Evolutionary conservation across 306 rosid species (phyloP), one percentile per base, ranked within the genome.

Genomic region (Pyrus betulifolia): DNA sequence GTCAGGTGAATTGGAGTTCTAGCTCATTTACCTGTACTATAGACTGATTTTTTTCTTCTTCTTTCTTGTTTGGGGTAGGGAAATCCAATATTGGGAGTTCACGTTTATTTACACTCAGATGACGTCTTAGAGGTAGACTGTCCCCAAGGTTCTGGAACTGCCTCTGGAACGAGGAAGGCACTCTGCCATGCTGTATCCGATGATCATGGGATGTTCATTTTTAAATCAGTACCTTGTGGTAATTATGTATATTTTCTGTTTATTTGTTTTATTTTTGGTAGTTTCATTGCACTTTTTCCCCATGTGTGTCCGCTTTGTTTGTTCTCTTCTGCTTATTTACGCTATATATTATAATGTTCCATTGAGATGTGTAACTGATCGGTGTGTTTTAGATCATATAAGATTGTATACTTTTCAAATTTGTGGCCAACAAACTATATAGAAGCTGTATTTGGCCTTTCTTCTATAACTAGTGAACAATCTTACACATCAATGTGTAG

Each of bases 41-140:
- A 30, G 65, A 68, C 74, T 72, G 64, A 60, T 14, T 71, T 60
- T 52, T 72, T 76, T 69, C 27, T 25, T 33, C 40, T 35, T 35
- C 40, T 35, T 82, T 30, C 54, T 49, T 49, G 54, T 14, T 54
- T 75, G 76, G 75, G 76, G 49, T 83, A 95, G 99, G 99, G 99
- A 77, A 95, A 88, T 86, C 99, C 99, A 25, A 89, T 95, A 74
- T 77, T 95, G 82, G 99, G 98, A 80, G 99, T 95, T 84, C 93
- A 92, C 21, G 66, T 95, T 67, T 95, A 88, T 85, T 84, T 95
- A 75, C 84, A 87, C 78, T 92, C 99, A 38, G 90, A 92, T 87
- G 96, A 92, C 62, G 93, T 95, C 72, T 81, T 80, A 65, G 92
- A 90, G 86, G 91, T 92, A 74, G 88, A 91, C 76, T 95, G 99